Evolutionary conservation across 179 eudicot species (phyloP).

Genomic region (Corrigiola litoralis): DNA sequence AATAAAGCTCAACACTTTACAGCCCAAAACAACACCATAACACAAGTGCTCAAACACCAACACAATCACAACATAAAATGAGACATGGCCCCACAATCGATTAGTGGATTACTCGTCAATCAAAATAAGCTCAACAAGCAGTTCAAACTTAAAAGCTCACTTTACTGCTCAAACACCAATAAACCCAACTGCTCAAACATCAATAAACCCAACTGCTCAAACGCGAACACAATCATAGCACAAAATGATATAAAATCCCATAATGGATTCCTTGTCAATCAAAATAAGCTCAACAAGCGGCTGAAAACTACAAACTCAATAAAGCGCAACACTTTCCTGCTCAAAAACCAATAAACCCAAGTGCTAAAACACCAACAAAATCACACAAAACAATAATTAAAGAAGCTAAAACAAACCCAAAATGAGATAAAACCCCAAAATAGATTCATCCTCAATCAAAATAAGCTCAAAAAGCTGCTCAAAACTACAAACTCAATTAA

Average conservation of each 20-base stretch:
- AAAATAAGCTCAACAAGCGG: neutral
- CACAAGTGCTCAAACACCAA: too few species aligned
- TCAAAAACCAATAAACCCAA: neutral
- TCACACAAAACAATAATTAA: neutral
- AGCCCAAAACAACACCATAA: too few species aligned
- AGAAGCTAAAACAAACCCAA: neutral
- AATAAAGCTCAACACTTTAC: too few species aligned
- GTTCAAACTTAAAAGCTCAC: too few species aligned
- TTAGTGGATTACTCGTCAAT: neutral
- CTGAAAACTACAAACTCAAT: too few species aligned
- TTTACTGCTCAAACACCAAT: neutral
- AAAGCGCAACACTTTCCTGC: too few species aligned
- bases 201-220: too few species aligned
- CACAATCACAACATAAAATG: neutral
- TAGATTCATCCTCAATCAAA: too few species aligned
- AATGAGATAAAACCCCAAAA: neutral
- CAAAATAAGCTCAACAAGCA: neutral
- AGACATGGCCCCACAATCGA: neutral
- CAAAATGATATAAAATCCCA: neutral
- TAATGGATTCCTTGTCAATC: neutral
- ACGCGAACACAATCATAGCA: too few species aligned
- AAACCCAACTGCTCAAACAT: neutral
- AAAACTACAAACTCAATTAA: too few species aligned
- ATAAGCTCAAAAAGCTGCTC: too few species aligned
- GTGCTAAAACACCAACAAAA: neutral